Evolutionary conservation across 2,329 filamentous ascomycete species (phyloP).

Genomic region (Aspergillus carbonarius): DNA sequence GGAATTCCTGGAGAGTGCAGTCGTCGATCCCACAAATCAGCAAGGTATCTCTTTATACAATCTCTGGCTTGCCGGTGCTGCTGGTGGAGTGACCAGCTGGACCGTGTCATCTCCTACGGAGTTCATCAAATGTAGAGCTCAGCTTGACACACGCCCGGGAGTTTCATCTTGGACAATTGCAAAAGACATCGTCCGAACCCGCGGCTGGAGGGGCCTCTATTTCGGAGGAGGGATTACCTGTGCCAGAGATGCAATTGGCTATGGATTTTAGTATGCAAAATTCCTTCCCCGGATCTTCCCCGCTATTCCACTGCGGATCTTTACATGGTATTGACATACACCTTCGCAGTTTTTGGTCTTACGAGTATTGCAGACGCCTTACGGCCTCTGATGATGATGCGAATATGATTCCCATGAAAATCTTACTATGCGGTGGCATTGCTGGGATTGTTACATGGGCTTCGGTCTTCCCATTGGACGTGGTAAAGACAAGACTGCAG

Average conservation of each 20-base stretch:
- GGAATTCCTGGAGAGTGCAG: slow-evolving; percentile 52
- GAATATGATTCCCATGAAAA: slow-evolving; percentile 57
- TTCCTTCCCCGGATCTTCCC: slow-evolving; percentile 12
- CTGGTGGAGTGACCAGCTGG: slow-evolving; percentile 82
- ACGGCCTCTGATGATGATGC: slow-evolving; percentile 51
- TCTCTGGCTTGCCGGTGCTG: slow-evolving; percentile 75
- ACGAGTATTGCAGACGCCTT: slow-evolving; percentile 69
- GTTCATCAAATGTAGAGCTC: slow-evolving; percentile 83
- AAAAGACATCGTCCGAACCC: slow-evolving; percentile 58
- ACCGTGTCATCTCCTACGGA: slow-evolving; percentile 85
- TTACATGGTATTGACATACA: slow-evolving; percentile 11
- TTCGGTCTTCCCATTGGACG: slow-evolving; percentile 86
- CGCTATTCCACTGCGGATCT: slow-evolving; percentile 6
- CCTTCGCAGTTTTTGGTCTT: slow-evolving; percentile 72
- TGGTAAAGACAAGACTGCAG: slow-evolving; percentile 91
- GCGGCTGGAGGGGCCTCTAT: slow-evolving; percentile 71
- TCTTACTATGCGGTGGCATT: slow-evolving; percentile 79
- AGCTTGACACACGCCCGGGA: slow-evolving; percentile 55
- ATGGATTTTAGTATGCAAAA: slow-evolving; percentile 76
- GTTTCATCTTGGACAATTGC: slow-evolving; percentile 65
- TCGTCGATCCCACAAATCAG: slow-evolving; percentile 46
- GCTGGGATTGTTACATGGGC: slow-evolving; percentile 88
- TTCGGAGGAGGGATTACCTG: slow-evolving; percentile 79
- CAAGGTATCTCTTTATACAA: slow-evolving; percentile 57
- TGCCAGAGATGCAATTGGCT: slow-evolving; percentile 82